These are phyloP conservation scores for Trametes pubescens DNA, from an alignment of 1,284 basidiomycete species.

Conservation along the genomic window DNA sequence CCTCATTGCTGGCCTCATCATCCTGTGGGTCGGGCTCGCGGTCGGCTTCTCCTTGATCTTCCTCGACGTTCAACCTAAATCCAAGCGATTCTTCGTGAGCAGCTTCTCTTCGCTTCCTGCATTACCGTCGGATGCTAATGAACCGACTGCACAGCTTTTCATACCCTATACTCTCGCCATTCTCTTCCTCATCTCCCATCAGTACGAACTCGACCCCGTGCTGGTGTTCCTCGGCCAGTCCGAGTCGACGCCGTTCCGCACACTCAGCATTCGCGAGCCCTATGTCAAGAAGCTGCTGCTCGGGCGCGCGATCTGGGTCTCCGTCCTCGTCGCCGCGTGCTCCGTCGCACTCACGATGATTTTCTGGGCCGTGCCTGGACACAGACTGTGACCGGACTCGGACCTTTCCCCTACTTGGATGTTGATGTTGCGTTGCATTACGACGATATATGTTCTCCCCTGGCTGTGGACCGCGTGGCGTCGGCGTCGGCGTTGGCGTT, in stretches of 20 bases:
- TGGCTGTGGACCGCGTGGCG: constrained; percentile 18
- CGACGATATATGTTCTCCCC: constrained; percentile 25
- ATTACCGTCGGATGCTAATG: constrained; percentile 25
- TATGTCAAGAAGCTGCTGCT: constrained; percentile 92
- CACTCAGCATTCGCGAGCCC: constrained; percentile 87
- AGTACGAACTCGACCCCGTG: constrained; percentile 96
- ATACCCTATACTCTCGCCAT: constrained; percentile 93
- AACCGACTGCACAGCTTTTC: constrained; percentile 71
- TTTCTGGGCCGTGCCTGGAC: constrained; percentile 93
- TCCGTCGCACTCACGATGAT: constrained; percentile 83
- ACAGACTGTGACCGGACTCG: constrained; percentile 65
- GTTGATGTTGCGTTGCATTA: constrained; percentile 15
- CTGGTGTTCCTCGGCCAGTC: constrained; percentile 87
- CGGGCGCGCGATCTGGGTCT: constrained; percentile 89
- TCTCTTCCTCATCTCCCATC: constrained; percentile 91
- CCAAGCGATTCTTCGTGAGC: constrained; percentile 94
- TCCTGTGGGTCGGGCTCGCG: constrained; percentile 92
- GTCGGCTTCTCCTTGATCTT: constrained; percentile 93
- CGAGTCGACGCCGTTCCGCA: constrained; percentile 92
- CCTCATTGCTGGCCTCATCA: constrained; percentile 84
- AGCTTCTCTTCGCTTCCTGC: background rate
- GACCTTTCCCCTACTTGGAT: background rate
- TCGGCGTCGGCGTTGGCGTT: constrained; percentile 7
- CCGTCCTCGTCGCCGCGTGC: constrained; percentile 71
- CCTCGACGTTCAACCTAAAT: constrained; percentile 89